A percentile compares a stretch with the other conserved stretches of the same genome.
phyloP scores from a whole-genome alignment of 306 rosid genomes.

The Ormosia semicastrata region DNA sequence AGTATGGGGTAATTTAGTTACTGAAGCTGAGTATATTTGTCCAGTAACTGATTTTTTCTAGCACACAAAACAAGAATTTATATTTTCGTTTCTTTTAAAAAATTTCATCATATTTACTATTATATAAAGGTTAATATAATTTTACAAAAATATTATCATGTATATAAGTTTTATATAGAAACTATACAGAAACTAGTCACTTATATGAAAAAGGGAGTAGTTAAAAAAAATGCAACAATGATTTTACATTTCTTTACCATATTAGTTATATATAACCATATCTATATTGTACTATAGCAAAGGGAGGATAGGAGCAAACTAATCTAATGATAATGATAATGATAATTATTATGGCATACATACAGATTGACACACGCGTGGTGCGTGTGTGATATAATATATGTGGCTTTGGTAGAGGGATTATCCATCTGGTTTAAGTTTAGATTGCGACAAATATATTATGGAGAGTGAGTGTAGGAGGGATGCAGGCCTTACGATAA shows the following conservation, averaged over 20 bases:
- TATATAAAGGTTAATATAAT: no score
- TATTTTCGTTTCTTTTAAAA: no score
- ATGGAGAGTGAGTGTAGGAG: neutral
- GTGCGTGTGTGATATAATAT: neutral
- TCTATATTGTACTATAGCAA: no score
- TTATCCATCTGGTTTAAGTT: conserved; percentile 7
- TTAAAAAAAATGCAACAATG: neutral
- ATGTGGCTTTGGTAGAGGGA: conserved; percentile 19
- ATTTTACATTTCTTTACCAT: neutral
- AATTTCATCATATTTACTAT: no score
- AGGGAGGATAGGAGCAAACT: neutral
- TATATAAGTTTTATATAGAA: no score
- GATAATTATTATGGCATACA: neutral
- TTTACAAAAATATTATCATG: no score
- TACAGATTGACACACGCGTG: neutral
- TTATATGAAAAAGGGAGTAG: no score
- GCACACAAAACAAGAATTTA: neutral
- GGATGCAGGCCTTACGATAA: conserved; percentile 17
- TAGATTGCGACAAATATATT: neutral
- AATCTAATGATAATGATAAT: neutral
- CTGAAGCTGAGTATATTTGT: neutral
- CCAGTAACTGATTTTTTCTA: neutral
- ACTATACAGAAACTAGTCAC: no score
- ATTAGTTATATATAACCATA: no score
- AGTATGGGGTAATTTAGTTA: neutral